Conservation (phyloP, 2,329 filamentous ascomycete species). For the Phaeosphaeria sp. region DNA sequence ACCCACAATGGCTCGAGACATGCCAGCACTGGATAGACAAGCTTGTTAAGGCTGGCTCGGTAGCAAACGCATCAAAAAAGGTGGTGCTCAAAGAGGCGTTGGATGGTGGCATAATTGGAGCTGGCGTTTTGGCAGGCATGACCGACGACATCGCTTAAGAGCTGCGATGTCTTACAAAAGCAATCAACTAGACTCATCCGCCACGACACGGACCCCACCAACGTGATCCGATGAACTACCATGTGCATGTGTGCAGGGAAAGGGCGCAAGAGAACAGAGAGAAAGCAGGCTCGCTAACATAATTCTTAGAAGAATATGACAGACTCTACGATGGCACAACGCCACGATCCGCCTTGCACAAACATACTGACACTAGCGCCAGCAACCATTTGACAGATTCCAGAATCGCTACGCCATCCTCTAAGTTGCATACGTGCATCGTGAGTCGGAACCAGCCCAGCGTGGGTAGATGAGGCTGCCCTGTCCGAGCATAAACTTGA, state of each 20-base stretch:
- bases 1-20: slow-evolving; percentile 74
- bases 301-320: neutral
- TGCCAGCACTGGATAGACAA: slow-evolving; percentile 73
- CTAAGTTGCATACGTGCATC: neutral
- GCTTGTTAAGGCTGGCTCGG: slow-evolving; percentile 54
- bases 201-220: neutral
- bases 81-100: slow-evolving; percentile 61
- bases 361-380: neutral
- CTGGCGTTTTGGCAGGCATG: slow-evolving; percentile 62
- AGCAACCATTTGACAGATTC: neutral
- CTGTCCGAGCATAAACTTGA: neutral
- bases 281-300: neutral
- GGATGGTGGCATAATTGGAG: slow-evolving; percentile 63
- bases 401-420: neutral
- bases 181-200: neutral
- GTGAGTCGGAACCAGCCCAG: neutral
- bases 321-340: neutral
- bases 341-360: neutral
- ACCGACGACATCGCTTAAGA: slow-evolving; percentile 33
- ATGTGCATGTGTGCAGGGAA: neutral
- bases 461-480: neutral
- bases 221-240: neutral
- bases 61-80: slow-evolving; percentile 49
- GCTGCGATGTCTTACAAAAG: neutral
- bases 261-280: neutral